Evolutionary conservation across 257 asterid species (phyloP), one percentile per base, ranked within the genome.

Genomic region (Nicotiana knightiana): DNA sequence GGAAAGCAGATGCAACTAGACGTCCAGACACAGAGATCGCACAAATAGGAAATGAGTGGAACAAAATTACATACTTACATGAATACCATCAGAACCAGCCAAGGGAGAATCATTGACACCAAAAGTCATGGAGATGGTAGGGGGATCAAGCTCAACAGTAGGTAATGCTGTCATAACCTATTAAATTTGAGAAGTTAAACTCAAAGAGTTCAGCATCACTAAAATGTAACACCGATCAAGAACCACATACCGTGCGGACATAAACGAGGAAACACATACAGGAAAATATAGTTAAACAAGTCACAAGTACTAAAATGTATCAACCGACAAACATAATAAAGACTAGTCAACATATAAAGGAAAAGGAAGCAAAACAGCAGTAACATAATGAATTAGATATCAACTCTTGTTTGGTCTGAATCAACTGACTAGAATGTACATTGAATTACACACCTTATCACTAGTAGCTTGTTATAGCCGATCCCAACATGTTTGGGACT

Each of bases 51-150:
- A 73, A 48, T 15, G 24, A 73, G 26, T 0, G 5, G 15, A 51
- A 75, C n/a, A 58, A 58, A 75, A 51, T 26, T 51, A 75, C 30
- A 35, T 6, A 83, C 99, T 89, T 91, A 96, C 99, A 88, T 91
- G 97, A 77, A 81, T 85, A 85, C 99, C 99, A 84, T 96, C 99
- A 76, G 97, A 95, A 81, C 98, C 99, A 89, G 97, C 98, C 92
- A 96, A 88, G 46, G 98, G 98, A 64, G 99, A 94, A 84, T 96
- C 99, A 90, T 96, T 96, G 66, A 96, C 98, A 39, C 99, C 94
- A 87, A 96, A 94, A 79, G 97, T 96, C 99, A 96, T 96, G 78
- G 99, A 96, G 87, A 93, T 96, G 79, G 99, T 96, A 48, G 99
- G 99, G 63, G 99, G 99, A 83, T 96, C 99, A 59, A 96, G 98